Percentiles rank a stretch among this genome's conserved stretches.
Evolutionary conservation across 495 filamentous ascomycete species (phyloP).

Genomic region (Aspergillus leporis): DNA sequence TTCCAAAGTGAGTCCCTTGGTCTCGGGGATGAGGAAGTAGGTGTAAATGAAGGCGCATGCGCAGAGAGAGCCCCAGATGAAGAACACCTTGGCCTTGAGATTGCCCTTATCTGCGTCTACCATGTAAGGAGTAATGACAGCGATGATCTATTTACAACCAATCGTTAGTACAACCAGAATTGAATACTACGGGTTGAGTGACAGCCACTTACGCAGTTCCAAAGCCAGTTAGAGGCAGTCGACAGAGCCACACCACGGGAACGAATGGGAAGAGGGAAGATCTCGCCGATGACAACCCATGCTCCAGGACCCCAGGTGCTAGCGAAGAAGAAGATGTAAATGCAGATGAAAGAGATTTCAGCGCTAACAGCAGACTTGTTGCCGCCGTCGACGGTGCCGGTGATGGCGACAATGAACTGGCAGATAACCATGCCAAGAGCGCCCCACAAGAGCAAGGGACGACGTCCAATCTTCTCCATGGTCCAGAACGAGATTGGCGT

Average conservation of each 20-base stretch:
- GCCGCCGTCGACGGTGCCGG: slow-evolving; percentile 60
- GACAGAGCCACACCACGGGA: slow-evolving; percentile 78
- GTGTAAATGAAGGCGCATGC: slow-evolving; percentile 64
- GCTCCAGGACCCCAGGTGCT: slow-evolving; percentile 71
- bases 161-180: not conserved
- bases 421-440: slow-evolving; percentile 78
- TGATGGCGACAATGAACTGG: slow-evolving; percentile 82
- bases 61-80: slow-evolving; percentile 79
- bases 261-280: slow-evolving; percentile 82
- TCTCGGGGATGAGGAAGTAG: slow-evolving; percentile 82
- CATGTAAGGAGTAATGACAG: slow-evolving; percentile 80
- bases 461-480: slow-evolving; percentile 80
- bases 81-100: slow-evolving; percentile 79
- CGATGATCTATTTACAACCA: slow-evolving; percentile 50
- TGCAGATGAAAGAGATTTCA: slow-evolving; percentile 73
- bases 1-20: slow-evolving; percentile 84
- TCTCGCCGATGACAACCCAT: slow-evolving; percentile 86
- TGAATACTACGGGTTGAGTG: not conserved
- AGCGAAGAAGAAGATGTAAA: slow-evolving; percentile 78
- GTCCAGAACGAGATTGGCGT: slow-evolving; percentile 81
- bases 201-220: slow-evolving; percentile 57
- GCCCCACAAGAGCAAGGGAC: slow-evolving; percentile 77
- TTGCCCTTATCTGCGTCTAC: slow-evolving; percentile 64
- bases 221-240: slow-evolving; percentile 86
- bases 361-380: slow-evolving; percentile 59